phyloP scores from a whole-genome alignment of 192 early-diverging fungal species.

The Geranomyces michiganensis region DNA sequence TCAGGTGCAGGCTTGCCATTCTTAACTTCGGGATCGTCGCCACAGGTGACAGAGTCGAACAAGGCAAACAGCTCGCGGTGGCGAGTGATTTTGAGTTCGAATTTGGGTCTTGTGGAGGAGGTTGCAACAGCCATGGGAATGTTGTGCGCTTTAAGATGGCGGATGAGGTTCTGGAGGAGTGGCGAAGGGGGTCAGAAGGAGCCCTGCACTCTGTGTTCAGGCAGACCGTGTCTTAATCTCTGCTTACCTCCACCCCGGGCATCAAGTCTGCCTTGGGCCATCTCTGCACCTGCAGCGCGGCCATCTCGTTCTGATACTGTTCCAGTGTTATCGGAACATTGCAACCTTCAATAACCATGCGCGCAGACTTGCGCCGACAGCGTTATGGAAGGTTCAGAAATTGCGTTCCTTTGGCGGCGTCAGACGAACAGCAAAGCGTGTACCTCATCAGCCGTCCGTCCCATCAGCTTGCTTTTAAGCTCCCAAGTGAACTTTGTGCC shows the following conservation, averaged over 20 bases:
- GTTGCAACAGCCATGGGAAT: slow-evolving; percentile 85
- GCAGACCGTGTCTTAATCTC: no score
- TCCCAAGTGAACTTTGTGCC: slow-evolving; percentile 52
- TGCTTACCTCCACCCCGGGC: slow-evolving; percentile 43
- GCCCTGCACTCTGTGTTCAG: no score
- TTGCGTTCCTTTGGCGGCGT: no score
- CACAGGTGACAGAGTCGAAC: slow-evolving; percentile 83
- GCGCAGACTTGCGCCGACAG: slow-evolving; percentile 33
- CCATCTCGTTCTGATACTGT: slow-evolving; percentile 74
- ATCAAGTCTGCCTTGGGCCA: slow-evolving; percentile 57
- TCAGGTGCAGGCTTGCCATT: slow-evolving; percentile 91
- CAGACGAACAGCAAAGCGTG: no score
- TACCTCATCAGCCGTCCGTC: slow-evolving; percentile 24
- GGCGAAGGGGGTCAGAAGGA: no score
- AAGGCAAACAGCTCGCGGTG: slow-evolving; percentile 74
- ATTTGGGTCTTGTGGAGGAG: slow-evolving; percentile 76
- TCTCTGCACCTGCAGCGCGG: slow-evolving; percentile 48
- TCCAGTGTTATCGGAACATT: slow-evolving; percentile 74
- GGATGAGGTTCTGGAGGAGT: slow-evolving; percentile 57
- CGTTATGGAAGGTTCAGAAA: no score
- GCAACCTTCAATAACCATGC: slow-evolving; percentile 71
- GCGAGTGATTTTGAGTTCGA: slow-evolving; percentile 70
- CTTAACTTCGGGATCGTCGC: slow-evolving; percentile 79
- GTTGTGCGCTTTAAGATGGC: slow-evolving; percentile 69
- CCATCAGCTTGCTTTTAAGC: slow-evolving; percentile 39